A percentile compares a stretch with the other conserved stretches of the same genome.
Evolutionary conservation across 345 rosid genomes (phyloP).

Genomic region (Eucalyptus viminalis): DNA sequence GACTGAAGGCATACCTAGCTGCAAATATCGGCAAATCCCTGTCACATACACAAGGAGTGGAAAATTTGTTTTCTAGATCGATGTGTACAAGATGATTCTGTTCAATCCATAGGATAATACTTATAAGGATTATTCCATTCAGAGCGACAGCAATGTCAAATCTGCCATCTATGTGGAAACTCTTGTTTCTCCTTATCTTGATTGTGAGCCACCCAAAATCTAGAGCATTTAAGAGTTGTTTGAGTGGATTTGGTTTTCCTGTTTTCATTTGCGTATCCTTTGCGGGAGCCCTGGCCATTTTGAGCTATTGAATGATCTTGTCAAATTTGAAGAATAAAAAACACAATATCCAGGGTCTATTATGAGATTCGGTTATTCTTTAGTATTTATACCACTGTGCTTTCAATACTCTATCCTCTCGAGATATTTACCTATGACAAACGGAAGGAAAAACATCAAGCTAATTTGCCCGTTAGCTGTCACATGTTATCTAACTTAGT

Average conservation of each 20-base stretch:
- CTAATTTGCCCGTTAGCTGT: too few species aligned
- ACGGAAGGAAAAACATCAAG: too few species aligned
- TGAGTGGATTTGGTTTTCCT: not conserved
- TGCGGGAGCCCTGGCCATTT: not conserved
- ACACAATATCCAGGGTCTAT: not conserved
- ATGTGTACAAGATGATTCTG: not conserved
- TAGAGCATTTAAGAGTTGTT: not conserved
- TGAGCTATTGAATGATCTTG: not conserved
- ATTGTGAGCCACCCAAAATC: not conserved
- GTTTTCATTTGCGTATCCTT: not conserved
- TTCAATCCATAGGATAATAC: not conserved
- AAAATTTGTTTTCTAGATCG: not conserved
- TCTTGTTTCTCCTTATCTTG: not conserved
- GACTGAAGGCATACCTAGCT: not conserved
- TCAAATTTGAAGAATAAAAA: not conserved
- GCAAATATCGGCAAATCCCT: not conserved
- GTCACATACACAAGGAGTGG: not conserved
- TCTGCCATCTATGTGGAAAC: not conserved
- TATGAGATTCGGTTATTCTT: not conserved
- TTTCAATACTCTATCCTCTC: not conserved
- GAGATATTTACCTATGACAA: too few species aligned
- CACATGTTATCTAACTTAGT: too few species aligned
- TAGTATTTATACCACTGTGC: not conserved
- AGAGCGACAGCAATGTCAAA: not conserved
- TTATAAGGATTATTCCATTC: not conserved